Evolutionary conservation across 1,284 basidiomycete genomes (phyloP).

Genomic region (Fomes fomentarius): DNA sequence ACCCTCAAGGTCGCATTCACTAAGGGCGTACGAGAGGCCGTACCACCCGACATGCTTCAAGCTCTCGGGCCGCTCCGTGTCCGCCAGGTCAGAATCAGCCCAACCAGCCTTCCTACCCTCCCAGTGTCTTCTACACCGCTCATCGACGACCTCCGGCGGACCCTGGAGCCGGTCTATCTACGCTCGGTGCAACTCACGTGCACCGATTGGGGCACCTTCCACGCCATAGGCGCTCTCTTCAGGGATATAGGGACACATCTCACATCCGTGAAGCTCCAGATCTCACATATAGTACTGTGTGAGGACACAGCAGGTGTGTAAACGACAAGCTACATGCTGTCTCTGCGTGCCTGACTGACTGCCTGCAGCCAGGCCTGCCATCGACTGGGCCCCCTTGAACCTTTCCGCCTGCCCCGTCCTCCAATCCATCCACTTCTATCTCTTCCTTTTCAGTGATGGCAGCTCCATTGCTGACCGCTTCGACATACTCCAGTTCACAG

Average conservation of each 20-base stretch:
- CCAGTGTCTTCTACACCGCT: background rate
- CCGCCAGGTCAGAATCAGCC: background rate
- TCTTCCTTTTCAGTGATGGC: background rate
- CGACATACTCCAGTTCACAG: background rate
- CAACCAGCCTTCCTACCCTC: background rate
- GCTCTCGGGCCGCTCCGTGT: background rate
- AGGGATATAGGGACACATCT: background rate
- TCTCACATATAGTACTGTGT: background rate
- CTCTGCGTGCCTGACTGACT: too few relatives aligned
- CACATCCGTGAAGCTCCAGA: background rate
- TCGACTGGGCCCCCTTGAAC: background rate
- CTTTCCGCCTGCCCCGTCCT: background rate
- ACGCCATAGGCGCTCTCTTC: background rate
- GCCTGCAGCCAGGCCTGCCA: background rate
- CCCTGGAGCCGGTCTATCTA: background rate
- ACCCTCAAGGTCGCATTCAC: background rate
- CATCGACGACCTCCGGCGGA: background rate
- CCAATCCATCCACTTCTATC: background rate
- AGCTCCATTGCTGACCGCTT: too few relatives aligned
- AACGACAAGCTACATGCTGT: too few relatives aligned
- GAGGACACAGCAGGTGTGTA: too few relatives aligned
- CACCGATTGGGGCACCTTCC: background rate
- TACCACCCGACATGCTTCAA: background rate
- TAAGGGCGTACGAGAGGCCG: background rate
- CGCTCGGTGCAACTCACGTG: background rate